These are phyloP conservation scores for Suillus placidus DNA, from an alignment of 768 basidiomycete species.

Conservation along the genomic window DNA sequence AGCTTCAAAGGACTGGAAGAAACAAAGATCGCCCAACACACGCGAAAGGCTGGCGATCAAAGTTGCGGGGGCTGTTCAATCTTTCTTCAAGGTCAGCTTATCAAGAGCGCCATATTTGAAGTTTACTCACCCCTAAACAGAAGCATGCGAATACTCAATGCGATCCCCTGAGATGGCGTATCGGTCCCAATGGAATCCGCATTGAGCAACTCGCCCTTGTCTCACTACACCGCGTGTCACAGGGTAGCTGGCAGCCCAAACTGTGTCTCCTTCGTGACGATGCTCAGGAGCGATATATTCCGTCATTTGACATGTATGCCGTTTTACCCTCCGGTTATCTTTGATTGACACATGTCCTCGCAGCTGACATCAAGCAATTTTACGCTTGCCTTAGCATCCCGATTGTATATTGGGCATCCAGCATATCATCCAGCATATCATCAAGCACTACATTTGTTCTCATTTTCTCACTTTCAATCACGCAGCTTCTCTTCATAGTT, in stretches of 20 bases:
- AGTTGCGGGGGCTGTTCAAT: conserved; percentile 67
- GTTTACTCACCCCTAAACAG: conserved; percentile 21
- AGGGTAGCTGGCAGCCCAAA: conserved; percentile 80
- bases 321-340: background rate
- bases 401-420: background rate
- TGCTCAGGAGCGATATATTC: background rate
- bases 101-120: background rate
- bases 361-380: background rate
- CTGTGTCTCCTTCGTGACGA: conserved; percentile 46
- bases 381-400: background rate
- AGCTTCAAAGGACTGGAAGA: conserved; percentile 75
- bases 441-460: background rate
- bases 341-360: background rate
- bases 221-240: conserved; percentile 76
- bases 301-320: background rate
- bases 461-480: background rate
- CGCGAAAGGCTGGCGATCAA: conserved; percentile 74
- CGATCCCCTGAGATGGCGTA: conserved; percentile 24
- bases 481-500: background rate
- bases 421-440: background rate
- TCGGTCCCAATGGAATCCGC: conserved; percentile 28
- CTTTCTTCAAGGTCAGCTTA: conserved; percentile 58
- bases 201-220: conserved; percentile 52
- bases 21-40: conserved; percentile 72
- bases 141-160: conserved; percentile 14